Conservation (phyloP, 1,284 basidiomycete species). For the Megacollybia platyphylla region DNA sequence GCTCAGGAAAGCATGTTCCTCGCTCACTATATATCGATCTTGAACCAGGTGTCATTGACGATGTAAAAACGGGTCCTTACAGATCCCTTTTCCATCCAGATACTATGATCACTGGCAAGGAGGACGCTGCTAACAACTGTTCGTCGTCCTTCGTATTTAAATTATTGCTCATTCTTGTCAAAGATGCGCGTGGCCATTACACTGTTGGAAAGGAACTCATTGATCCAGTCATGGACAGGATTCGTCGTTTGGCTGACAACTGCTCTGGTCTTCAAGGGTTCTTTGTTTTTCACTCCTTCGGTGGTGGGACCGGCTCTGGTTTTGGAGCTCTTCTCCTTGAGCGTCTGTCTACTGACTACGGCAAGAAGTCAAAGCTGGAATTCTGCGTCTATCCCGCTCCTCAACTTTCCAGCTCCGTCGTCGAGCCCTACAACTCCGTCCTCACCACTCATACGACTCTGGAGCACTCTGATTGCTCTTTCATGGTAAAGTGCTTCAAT, state of each 20-base stretch:
- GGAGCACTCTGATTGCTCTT: constrained; percentile 98
- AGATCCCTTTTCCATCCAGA: constrained; percentile 97
- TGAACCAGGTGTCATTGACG: constrained; percentile 93
- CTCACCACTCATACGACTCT: constrained; percentile 98
- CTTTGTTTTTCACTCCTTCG: constrained; percentile 99
- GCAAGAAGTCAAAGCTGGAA: constrained; percentile 99
- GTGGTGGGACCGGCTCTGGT: constrained; percentile 98
- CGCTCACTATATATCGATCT: constrained; percentile 96
- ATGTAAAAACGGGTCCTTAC: constrained; percentile 92
- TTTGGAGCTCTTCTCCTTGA: constrained; percentile 97
- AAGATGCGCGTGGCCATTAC: constrained; percentile 96
- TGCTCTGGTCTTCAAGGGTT: constrained; percentile 98
- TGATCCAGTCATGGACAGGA: constrained; percentile 88
- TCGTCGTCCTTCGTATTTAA: constrained; percentile 17
- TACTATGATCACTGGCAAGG: constrained; percentile 97
- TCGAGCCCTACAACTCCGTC: constrained; percentile 99
- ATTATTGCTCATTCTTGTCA: constrained; percentile 7
- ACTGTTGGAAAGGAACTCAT: constrained; percentile 96
- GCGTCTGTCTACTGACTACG: constrained; percentile 93
- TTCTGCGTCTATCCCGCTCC: constrained; percentile 98
- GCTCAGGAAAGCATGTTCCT: constrained; percentile 93
- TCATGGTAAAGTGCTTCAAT: constrained; percentile 57
- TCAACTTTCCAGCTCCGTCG: constrained; percentile 90
- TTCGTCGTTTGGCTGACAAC: constrained; percentile 94
- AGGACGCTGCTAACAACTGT: constrained; percentile 99